Evolutionary conservation across 441 rosid species (phyloP).

Genomic region (Adansonia grandidieri): DNA sequence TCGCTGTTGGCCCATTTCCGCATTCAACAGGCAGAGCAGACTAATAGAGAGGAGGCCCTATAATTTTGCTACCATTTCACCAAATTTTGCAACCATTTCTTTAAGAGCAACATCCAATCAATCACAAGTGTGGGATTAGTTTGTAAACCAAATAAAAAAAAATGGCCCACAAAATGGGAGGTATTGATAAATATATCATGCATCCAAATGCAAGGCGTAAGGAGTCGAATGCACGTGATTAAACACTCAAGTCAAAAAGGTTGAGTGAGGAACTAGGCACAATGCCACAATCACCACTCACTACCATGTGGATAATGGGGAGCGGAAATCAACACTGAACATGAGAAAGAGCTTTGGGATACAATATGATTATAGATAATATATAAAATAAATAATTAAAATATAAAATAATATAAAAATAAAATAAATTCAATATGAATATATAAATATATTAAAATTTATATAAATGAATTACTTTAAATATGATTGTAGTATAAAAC

Average conservation of each 20-base stretch:
- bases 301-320: not conserved
- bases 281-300: not conserved
- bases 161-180: conserved; percentile 24
- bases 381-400: too few species aligned
- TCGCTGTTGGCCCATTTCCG: too few species aligned
- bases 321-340: not conserved
- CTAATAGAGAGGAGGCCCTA: too few species aligned
- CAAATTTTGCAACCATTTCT: not conserved
- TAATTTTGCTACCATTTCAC: not conserved
- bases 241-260: conserved; percentile 2
- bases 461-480: too few species aligned
- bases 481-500: too few species aligned
- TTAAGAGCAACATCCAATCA: not conserved
- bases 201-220: not conserved
- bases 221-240: conserved; percentile 12
- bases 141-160: not conserved
- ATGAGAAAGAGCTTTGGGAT: too few species aligned
- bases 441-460: too few species aligned
- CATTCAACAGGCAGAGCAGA: too few species aligned
- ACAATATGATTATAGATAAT: too few species aligned
- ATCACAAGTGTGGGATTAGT: not conserved
- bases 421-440: too few species aligned
- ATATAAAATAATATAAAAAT: too few species aligned
- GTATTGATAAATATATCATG: not conserved
- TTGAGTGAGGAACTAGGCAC: not conserved